Conservation (phyloP, 768 basidiomycete species). For the Russula ochroleuca region DNA sequence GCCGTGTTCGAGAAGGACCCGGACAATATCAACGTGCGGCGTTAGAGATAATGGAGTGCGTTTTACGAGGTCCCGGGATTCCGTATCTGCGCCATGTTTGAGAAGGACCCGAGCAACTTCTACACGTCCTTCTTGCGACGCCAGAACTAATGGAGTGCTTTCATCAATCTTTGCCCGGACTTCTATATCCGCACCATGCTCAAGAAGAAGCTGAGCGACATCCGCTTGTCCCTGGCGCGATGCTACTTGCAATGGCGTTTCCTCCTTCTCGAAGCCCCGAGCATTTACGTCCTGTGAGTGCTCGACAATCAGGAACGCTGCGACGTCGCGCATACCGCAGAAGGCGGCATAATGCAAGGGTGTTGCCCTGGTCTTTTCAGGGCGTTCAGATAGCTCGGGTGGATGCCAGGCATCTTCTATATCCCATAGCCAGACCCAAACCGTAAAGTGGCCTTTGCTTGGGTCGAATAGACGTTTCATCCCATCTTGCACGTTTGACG, state of each 20-base stretch:
- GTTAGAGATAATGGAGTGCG: too few species aligned
- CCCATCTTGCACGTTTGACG: background rate
- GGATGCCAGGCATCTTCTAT: background rate
- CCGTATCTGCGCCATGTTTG: background rate
- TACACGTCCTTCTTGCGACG: background rate
- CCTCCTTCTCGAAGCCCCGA: background rate
- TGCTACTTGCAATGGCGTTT: background rate
- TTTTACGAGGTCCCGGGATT: background rate
- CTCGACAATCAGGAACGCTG: background rate
- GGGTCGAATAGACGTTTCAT: constrained; percentile 2
- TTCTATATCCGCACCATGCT: background rate
- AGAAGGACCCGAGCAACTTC: background rate
- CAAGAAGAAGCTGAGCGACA: background rate
- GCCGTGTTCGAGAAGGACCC: too few species aligned
- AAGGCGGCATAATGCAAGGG: too few species aligned
- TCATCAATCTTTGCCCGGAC: too few species aligned
- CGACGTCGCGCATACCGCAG: too few species aligned
- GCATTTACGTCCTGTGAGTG: background rate
- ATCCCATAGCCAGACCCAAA: background rate
- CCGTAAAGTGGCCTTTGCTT: background rate
- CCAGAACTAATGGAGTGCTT: background rate
- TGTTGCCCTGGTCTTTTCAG: too few species aligned
- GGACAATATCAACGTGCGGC: too few species aligned
- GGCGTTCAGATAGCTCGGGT: background rate
- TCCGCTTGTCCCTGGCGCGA: background rate